Conservation (phyloP, 2,329 filamentous ascomycete species). For the Nannizziopsis barbatae region DNA sequence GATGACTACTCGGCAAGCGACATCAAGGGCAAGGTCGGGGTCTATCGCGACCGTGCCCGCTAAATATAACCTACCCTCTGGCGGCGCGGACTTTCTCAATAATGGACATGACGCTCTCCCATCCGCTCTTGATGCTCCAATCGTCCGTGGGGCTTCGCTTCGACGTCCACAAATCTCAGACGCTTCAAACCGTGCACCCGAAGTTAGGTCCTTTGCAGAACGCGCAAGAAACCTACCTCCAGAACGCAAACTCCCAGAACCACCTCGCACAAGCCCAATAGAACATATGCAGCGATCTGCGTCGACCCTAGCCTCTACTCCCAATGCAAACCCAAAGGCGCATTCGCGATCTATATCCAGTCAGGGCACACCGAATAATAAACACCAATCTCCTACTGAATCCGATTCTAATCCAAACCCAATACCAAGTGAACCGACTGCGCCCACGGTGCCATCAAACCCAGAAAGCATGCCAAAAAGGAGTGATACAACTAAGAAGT, state of each 20-base stretch:
- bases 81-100: not conserved
- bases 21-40: not conserved
- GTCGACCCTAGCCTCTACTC: not conserved
- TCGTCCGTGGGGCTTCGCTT: constrained; percentile 49
- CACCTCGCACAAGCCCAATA: constrained; percentile 1
- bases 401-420: constrained; percentile 5
- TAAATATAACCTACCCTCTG: not conserved
- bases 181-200: constrained; percentile 12
- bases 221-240: constrained; percentile 13
- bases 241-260: constrained; percentile 8
- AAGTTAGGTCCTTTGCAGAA: constrained; percentile 21
- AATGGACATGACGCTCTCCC: constrained; percentile 27
- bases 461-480: constrained; percentile 16
- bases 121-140: constrained; percentile 51
- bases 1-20: too few relatives aligned
- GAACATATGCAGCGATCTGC: constrained; percentile 2
- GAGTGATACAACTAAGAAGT: constrained; percentile 15
- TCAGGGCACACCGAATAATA: not conserved
- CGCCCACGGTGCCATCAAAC: constrained; percentile 5
- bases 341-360: constrained; percentile 2
- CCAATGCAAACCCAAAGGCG: not conserved
- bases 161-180: constrained; percentile 39
- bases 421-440: constrained; percentile 3
- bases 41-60: constrained; percentile 2
- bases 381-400: constrained; percentile 3